phyloP scores from a whole-genome alignment of 1,284 basidiomycete genomes.

The Puccinia triticina region DNA sequence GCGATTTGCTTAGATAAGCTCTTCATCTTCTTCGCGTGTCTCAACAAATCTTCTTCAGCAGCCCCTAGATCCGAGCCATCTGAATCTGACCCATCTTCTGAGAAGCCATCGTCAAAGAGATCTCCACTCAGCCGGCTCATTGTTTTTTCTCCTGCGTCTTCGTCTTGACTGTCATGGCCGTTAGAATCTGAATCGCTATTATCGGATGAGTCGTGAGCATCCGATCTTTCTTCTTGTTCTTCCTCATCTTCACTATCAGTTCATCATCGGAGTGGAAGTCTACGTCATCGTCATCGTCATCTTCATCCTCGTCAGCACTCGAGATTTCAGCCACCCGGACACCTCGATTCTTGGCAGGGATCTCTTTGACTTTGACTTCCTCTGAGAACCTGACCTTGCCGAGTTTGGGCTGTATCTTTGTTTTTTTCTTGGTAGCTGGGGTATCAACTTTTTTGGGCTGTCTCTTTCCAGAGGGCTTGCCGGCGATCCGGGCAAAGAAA shows the following conservation, averaged over 20 bases:
- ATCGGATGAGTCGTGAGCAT: background rate
- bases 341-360: conserved; percentile 50
- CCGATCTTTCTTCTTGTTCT: conserved; percentile 54
- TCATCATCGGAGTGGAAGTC: conserved; percentile 60
- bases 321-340: conserved; percentile 29
- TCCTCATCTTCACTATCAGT: conserved; percentile 43
- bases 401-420: background rate
- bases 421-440: conserved; percentile 57
- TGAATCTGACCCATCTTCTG: conserved; percentile 58
- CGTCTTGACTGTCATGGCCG: conserved; percentile 54
- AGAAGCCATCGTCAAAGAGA: conserved; percentile 65
- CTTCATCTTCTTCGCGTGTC: conserved; percentile 64
- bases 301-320: conserved; percentile 23
- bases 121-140: conserved; percentile 65
- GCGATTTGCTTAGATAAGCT: conserved; percentile 65
- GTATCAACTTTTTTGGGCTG: background rate
- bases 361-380: conserved; percentile 52
- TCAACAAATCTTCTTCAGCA: conserved; percentile 60
- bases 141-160: conserved; percentile 57
- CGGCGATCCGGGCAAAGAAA: conserved; percentile 56
- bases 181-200: conserved; percentile 56
- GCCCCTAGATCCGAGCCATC: conserved; percentile 54
- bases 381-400: conserved; percentile 51
- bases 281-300: conserved; percentile 63
- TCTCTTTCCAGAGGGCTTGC: background rate